Conservation (phyloP, 1,139 yeast species). For the Debaryomyces psychrophilus region DNA sequence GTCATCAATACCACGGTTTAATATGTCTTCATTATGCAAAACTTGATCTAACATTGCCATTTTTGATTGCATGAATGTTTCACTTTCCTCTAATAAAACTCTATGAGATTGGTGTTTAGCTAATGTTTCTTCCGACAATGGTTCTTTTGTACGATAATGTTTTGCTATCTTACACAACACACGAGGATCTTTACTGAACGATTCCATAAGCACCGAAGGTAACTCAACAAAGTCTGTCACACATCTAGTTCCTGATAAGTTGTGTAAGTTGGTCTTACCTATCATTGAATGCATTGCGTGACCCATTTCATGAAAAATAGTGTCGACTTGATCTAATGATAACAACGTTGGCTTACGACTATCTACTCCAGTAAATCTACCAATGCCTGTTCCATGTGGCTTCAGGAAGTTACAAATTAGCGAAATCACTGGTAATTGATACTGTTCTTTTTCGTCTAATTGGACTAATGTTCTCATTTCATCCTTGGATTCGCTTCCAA, state of each 20-base stretch:
- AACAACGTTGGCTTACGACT: slow-evolving; percentile 48
- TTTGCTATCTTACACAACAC: slow-evolving; percentile 74
- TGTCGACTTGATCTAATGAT: slow-evolving; percentile 80
- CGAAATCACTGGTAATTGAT: slow-evolving; percentile 88
- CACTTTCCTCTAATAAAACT: slow-evolving; percentile 64
- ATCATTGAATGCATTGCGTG: slow-evolving; percentile 98
- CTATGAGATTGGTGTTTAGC: slow-evolving; percentile 55
- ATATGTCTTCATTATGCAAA: slow-evolving; percentile 55
- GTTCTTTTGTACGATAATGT: slow-evolving; percentile 71
- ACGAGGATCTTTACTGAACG: slow-evolving; percentile 79
- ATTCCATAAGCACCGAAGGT: slow-evolving; percentile 95
- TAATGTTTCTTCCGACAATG: slow-evolving; percentile 55
- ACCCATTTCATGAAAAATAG: slow-evolving; percentile 98
- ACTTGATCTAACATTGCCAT: slow-evolving; percentile 89
- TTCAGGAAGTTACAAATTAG: slow-evolving; percentile 82
- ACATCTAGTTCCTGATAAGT: slow-evolving; percentile 93
- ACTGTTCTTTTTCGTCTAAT: slow-evolving; percentile 52
- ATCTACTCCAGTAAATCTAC: slow-evolving; percentile 33
- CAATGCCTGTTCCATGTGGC: slow-evolving; percentile 22
- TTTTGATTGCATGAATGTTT: slow-evolving; percentile 83
- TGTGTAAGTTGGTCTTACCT: slow-evolving; percentile 87
- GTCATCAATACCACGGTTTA: slow-evolving; percentile 21
- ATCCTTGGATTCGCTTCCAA: slow-evolving; percentile 30
- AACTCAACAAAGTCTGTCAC: slow-evolving; percentile 95
- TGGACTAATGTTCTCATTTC: slow-evolving; percentile 50